Evolutionary conservation across 257 asterid genomes (phyloP), one percentile per base, ranked within the genome.

Genomic region (Nicotiana attenuata): DNA sequence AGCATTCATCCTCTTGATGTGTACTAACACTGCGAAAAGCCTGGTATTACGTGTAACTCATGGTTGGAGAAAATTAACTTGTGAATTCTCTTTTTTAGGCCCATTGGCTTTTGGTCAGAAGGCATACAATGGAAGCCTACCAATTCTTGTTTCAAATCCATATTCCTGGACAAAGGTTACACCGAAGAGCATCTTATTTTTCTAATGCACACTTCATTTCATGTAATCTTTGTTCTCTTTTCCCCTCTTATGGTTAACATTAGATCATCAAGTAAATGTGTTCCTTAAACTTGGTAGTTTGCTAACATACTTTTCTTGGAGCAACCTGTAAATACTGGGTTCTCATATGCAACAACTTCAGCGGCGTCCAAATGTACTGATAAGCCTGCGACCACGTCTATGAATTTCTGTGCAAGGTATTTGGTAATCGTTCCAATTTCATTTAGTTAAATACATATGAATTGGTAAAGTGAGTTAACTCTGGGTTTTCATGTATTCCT

Each of bases 81-180:
- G 35, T 9, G 41, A 11, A 5, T 45, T 81, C 15, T 5, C 24
- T 16, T 31, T 10, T 79, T 35, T 56, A 91, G 97, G 97, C 77
- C 96, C 96, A 31, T 20, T 90, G 31, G 16, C 67, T 24, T 90
- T 90, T 82, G 91, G 88, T 78, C 10, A 78, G 33, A 67, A 22
- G 3, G 45, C 80, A 52, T 87, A 81, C 73, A 82, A 93, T 84
- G 92, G 90, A 61, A 87, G 86, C 83, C 57, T 89, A 4, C 94
- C 97, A 22, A 52, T 79, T 38, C 78, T 93, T 55, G 13, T 33
- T 20, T 29, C 85, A 68, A 90, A 81, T 66, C 92, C 90, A n/a
- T 82, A 91, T 82, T 88, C 96, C 10, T 93, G 92, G 96, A 91
- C 97, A 8, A 89, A 91, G 92, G 97, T 93, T 16, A 41, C 14